Evolutionary conservation across 208 protist genomes (phyloP), one percentile per base, ranked within the genome.

Genomic region (Novymonas esmeraldas): DNA sequence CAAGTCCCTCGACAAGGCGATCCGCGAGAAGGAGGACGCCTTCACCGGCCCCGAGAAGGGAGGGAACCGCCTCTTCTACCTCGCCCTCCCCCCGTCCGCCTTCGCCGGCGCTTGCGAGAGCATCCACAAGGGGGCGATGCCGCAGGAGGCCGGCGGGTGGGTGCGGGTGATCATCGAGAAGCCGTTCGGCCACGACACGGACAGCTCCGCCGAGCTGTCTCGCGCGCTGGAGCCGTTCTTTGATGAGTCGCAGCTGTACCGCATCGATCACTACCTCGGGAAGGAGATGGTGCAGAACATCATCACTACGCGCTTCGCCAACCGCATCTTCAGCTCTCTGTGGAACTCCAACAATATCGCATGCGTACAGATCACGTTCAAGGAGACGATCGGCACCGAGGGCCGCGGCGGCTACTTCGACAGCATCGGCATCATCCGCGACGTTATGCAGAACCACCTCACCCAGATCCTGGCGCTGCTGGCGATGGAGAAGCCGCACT

Each of bases 281-380:
- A 98, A 98, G 81, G 93, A 98, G 62, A 96, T 97, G 78, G 94
- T 98, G 20, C 91, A 97, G 70, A 98, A 98, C 73, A 89, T 98
- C 42, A 69, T 98, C 59, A 89, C 88, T 4, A 89, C 96, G 20
- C 84, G 96, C 51, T 98, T 98, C 50, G 92, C 93, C 28, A 98
- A 98, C 67, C 84, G 86, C 33, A 86, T 98, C 29, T 97, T 97
- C 76, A 85, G 87, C 58, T 54, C 92, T 14, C 10, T 98, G 1
- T 98, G 94, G 94, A 97, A 97, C 76, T 77, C 77, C 42, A 80
- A 76, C 55, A 90, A 95, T 66, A 95, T 98, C 50, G 83, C 80
- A 5, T 85, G 69, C 26, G 94, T 98, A 16, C 87, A 95, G 74
- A 98, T 98, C 60, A 94, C 89, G 26, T 97, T 98, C 74, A 96